Evolutionary conservation across 257 asterid species (phyloP).

Genomic region (Solanum etuberosum): DNA sequence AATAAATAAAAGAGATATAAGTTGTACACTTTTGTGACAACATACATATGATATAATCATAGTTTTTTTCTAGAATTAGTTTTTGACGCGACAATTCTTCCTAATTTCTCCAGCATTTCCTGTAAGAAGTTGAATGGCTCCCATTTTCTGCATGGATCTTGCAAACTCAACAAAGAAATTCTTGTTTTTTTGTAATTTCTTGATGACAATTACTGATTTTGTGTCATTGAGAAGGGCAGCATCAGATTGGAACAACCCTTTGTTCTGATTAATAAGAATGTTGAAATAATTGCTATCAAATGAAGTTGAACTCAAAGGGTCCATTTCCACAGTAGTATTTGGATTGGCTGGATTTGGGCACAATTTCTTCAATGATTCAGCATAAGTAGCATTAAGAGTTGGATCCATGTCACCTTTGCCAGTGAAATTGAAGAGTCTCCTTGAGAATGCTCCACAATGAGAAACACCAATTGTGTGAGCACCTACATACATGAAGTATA

Average conservation of each 20-base stretch:
- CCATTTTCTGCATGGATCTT: slow-evolving; percentile 46
- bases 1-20: not conserved
- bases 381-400: slow-evolving; percentile 8
- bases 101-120: slow-evolving; percentile 33
- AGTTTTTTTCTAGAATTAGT: not conserved
- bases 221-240: slow-evolving; percentile 34
- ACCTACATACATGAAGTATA: not conserved
- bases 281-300: slow-evolving; percentile 31
- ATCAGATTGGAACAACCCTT: slow-evolving; percentile 41
- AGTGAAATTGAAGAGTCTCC: slow-evolving; percentile 21
- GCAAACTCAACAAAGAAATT: slow-evolving; percentile 19
- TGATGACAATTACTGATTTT: slow-evolving; percentile 4
- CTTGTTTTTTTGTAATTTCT: not conserved
- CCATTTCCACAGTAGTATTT: slow-evolving; percentile 29
- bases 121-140: slow-evolving; percentile 28
- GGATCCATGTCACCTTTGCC: slow-evolving; percentile 17
- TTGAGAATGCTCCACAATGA: slow-evolving; percentile 8
- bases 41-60: not conserved
- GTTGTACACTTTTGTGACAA: not conserved
- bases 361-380: slow-evolving; percentile 1
- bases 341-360: slow-evolving; percentile 19
- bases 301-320: slow-evolving; percentile 26
- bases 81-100: slow-evolving; percentile 27
- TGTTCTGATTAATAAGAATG: slow-evolving; percentile 9
- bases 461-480: slow-evolving; percentile 23